Base-by-base conservation (phyloP, 192 early-diverging fungal genomes). In the Phlyctochytrium bullatum region DNA sequence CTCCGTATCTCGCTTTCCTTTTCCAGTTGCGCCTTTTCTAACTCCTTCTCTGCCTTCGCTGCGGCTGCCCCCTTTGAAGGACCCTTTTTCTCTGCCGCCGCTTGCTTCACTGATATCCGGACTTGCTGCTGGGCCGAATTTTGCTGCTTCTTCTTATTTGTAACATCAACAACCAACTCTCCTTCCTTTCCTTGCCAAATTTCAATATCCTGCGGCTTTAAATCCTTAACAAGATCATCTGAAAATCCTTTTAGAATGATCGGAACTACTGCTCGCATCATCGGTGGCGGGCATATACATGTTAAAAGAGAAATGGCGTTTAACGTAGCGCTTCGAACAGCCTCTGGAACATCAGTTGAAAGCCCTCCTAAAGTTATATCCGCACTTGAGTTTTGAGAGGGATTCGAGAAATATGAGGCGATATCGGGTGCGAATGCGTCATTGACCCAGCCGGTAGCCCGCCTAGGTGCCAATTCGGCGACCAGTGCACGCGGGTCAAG, bases 181-280 rank as follows among this genome's bases (percentile, higher is more conserved):
- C 81, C 89, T 57, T 88, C 88, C n/a, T 79, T 77, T 47, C 86
- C 88, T 35, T 83, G 76, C 90, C 91, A 92, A 6, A 92, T 86
- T 2, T 67, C 77, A 36, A 90, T 78, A 67, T 92, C 92, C 16
- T 78, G 72, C 0, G 79, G 74, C 28, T 68, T 73, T 34, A 93
- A 80, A 28, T 73, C 70, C 20, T 75, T 74, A 58, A 88, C 68
- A 2, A 78, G 59, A 3, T 34, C 56, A 28, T 80, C 70, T 34
- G 81, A 61, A 59, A 93, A 63, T 54, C 80, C 71, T 23, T 68
- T 70, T 0, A 84, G 67, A 53, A 79, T 64, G 59, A 75, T 72
- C 29, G 78, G 78, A 23, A 88, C 60, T 56, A 85, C 73, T 14
- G 60, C 57, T 0, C 74, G 78, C 52, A 90, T 72, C 12, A 83